Conservation (phyloP, 192 early-diverging fungal species). For the Coemansia asiatica region DNA sequence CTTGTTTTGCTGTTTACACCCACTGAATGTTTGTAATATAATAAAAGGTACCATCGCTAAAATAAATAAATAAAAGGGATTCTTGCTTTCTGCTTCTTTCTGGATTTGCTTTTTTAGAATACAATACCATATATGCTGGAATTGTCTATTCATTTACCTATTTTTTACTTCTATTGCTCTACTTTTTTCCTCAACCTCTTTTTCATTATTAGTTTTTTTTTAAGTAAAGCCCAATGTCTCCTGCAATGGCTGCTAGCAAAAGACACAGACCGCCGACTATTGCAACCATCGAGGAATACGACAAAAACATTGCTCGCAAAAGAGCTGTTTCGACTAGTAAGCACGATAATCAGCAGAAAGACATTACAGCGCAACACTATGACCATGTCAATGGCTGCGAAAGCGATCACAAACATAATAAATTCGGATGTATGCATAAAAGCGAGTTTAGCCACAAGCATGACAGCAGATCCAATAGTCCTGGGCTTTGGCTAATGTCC, state of each 20-base stretch:
- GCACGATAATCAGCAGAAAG: not conserved
- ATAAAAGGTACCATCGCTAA: not conserved
- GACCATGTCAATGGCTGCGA: slow-evolving; percentile 8
- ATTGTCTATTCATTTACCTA: no score
- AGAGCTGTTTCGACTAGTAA: not conserved
- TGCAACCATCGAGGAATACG: slow-evolving; percentile 46
- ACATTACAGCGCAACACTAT: slow-evolving; percentile 18
- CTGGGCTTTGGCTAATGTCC: not conserved
- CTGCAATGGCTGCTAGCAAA: slow-evolving; percentile 7
- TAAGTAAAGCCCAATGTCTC: slow-evolving; percentile 5
- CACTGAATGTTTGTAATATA: not conserved
- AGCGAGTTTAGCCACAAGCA: not conserved
- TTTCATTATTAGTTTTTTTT: not conserved
- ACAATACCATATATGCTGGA: no score
- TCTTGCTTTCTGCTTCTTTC: not conserved
- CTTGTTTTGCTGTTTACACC: not conserved
- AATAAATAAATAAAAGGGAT: not conserved
- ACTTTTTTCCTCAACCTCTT: no score
- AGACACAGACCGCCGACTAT: slow-evolving; percentile 26
- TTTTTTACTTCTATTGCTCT: not conserved
- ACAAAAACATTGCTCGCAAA: slow-evolving; percentile 19
- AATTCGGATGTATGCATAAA: not conserved
- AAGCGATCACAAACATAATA: slow-evolving; percentile 2
- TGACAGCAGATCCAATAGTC: not conserved
- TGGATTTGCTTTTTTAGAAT: not conserved